Evolutionary conservation across 352 stramenopile species (phyloP).

Genomic region (Pythium scleroteichum): DNA sequence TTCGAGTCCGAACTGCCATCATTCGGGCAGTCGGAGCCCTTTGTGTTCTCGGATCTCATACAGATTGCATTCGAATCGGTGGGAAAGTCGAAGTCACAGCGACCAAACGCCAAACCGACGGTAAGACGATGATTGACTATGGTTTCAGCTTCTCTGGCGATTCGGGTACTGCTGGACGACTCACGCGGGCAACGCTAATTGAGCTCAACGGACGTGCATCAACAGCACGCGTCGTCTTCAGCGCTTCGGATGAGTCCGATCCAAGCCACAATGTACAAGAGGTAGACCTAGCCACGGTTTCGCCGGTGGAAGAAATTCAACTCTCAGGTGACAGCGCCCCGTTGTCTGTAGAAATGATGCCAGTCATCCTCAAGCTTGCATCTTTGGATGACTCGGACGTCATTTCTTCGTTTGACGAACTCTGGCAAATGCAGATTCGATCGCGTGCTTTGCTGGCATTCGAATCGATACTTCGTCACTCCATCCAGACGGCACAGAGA

Average conservation of each 20-base stretch:
- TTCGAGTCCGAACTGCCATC: conserved; percentile 70
- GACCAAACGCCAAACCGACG: conserved; percentile 35
- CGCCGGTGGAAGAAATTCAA: conserved; percentile 79
- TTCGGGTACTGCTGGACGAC: conserved; percentile 24
- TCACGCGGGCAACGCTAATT: conserved; percentile 72
- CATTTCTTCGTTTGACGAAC: conserved; percentile 66
- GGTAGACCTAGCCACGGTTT: conserved; percentile 63
- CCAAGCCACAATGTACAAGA: conserved; percentile 85
- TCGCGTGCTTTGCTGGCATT: conserved; percentile 79
- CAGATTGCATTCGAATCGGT: conserved; percentile 81
- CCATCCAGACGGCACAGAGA: conserved; percentile 8
- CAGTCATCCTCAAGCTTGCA: conserved; percentile 77
- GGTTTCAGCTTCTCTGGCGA: conserved; percentile 48
- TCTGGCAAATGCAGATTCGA: conserved; percentile 86
- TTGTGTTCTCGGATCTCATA: conserved; percentile 82
- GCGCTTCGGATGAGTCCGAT: conserved; percentile 66
- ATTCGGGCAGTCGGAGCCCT: conserved; percentile 79
- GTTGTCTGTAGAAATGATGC: conserved; percentile 78
- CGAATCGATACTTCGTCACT: conserved; percentile 72
- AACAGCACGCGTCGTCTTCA: conserved; percentile 79
- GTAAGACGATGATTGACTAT: conserved; percentile 42
- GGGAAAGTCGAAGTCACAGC: conserved; percentile 71
- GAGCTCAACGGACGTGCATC: conserved; percentile 63
- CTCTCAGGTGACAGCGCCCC: conserved; percentile 46
- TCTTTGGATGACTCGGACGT: conserved; percentile 73